phyloP scores from a whole-genome alignment of 2,329 filamentous ascomycete species.

The Claviceps humidiphila region DNA sequence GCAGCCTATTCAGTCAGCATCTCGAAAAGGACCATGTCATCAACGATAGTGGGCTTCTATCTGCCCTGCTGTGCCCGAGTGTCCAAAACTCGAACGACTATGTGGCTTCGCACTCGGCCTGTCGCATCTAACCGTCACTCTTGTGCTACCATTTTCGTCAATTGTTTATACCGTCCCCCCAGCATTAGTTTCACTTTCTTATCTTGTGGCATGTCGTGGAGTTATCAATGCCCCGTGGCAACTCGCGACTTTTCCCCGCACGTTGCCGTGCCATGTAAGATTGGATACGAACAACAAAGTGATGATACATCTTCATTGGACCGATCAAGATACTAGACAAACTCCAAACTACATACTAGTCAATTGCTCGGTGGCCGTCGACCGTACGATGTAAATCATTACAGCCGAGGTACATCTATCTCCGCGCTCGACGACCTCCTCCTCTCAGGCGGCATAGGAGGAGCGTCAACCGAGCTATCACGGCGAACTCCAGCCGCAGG shows the following conservation, averaged over 20 bases:
- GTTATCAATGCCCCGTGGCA: too few relatives aligned
- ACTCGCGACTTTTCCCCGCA: too few relatives aligned
- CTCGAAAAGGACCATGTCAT: too few relatives aligned
- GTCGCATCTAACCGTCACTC: neutral
- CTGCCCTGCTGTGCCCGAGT: neutral
- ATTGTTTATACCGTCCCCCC: too few relatives aligned
- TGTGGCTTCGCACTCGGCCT: neutral
- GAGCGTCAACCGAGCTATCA: slow-evolving; percentile 16
- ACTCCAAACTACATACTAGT: too few relatives aligned
- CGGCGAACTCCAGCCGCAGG: slow-evolving; percentile 18
- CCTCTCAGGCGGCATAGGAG: slow-evolving; percentile 19
- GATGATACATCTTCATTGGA: neutral
- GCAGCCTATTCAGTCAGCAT: too few relatives aligned
- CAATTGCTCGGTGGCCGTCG: too few relatives aligned
- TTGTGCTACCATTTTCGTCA: neutral
- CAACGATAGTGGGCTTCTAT: neutral
- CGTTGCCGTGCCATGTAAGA: neutral
- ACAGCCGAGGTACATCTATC: slow-evolving; percentile 25
- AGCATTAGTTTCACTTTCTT: too few relatives aligned
- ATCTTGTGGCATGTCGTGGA: neutral
- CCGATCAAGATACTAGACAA: too few relatives aligned
- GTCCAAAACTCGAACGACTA: neutral
- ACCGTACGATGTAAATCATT: neutral
- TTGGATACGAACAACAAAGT: neutral
- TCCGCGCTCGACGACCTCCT: slow-evolving; percentile 25